Evolutionary conservation across 2,329 filamentous ascomycete genomes (phyloP).

Genomic region (Cylindrodendrum hubeiense): DNA sequence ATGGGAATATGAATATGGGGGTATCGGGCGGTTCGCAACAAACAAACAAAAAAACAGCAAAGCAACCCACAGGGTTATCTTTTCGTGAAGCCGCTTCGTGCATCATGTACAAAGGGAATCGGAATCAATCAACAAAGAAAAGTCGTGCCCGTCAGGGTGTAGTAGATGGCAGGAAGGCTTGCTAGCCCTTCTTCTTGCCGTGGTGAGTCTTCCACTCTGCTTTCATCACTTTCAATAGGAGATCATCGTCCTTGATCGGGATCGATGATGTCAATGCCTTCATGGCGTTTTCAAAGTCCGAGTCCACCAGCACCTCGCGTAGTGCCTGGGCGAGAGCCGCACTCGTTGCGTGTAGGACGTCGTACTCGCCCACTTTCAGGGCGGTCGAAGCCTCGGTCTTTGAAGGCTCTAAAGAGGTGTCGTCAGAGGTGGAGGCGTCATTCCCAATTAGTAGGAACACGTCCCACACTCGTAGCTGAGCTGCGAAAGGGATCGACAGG

Average conservation of each 20-base stretch:
- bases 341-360: conserved; percentile 89
- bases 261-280: conserved; percentile 95
- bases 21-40: conserved; percentile 42
- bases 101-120: conserved; percentile 34
- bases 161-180: conserved; percentile 43
- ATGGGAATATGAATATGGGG: conserved; percentile 16
- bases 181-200: conserved; percentile 58
- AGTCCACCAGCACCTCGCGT: conserved; percentile 87
- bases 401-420: conserved; percentile 23
- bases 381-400: conserved; percentile 36
- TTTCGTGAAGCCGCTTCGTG: conserved; percentile 39
- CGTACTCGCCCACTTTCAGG: conserved; percentile 67
- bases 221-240: conserved; percentile 90
- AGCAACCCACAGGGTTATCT: conserved; percentile 30
- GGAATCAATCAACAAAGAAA: conserved; percentile 31
- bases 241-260: conserved; percentile 91
- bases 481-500: conserved; percentile 92
- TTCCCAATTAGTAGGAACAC: conserved; percentile 92
- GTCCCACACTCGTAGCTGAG: conserved; percentile 96
- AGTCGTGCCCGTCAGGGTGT: conserved; percentile 26
- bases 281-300: conserved; percentile 98
- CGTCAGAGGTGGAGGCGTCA: conserved; percentile 21
- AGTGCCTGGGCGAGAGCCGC: conserved; percentile 93
- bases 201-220: conserved; percentile 83
- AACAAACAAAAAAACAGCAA: conserved; percentile 38